Evolutionary conservation across 345 rosid species (phyloP).

Genomic region (Gossypioides kirkii): DNA sequence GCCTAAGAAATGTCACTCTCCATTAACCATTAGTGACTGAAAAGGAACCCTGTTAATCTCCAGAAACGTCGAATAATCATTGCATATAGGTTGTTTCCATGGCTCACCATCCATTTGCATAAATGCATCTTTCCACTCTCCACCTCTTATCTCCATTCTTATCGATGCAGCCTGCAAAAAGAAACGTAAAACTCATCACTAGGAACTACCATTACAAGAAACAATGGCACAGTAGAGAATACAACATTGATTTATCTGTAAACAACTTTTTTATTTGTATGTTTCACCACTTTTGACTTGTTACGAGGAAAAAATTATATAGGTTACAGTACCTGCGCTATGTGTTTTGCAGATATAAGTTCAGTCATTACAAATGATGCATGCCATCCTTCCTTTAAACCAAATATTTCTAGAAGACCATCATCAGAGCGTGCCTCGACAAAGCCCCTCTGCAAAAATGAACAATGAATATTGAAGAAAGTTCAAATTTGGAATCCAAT

Average conservation of each 20-base stretch:
- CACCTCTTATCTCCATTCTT: conserved; percentile 81
- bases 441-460: conserved; percentile 63
- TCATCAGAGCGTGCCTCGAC: conserved; percentile 63
- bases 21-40: conserved; percentile 63
- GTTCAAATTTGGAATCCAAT: neutral
- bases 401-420: conserved; percentile 84
- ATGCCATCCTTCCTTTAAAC: conserved; percentile 98
- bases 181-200: neutral
- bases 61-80: conserved; percentile 66
- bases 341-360: conserved; percentile 94
- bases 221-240: too few relatives aligned
- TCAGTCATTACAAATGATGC: conserved; percentile 98
- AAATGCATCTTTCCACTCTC: conserved; percentile 79
- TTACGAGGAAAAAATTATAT: neutral
- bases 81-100: conserved; percentile 83
- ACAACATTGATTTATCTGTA: too few relatives aligned
- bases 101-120: conserved; percentile 99
- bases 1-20: conserved; percentile 31
- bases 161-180: conserved; percentile 72
- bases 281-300: neutral
- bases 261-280: neutral
- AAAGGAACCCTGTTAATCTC: conserved; percentile 78
- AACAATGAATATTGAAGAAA: neutral
- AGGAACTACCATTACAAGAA: neutral
- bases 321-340: conserved; percentile 65